Conservation (phyloP, 257 asterid species). For the Nicotiana undulata region DNA sequence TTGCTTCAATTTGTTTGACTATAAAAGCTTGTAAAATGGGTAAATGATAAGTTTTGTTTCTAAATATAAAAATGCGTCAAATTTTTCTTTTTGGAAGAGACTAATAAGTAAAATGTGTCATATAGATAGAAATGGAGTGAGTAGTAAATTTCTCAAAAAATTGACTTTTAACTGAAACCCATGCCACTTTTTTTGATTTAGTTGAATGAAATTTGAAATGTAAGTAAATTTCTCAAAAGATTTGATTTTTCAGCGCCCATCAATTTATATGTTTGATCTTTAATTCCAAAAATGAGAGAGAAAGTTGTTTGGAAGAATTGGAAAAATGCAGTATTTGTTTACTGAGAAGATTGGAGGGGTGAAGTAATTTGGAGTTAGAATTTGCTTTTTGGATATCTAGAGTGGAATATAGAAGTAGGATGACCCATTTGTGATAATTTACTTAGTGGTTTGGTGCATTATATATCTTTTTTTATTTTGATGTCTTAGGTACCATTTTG, state of each 20-base stretch:
- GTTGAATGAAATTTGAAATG: background rate
- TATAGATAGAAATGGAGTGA: no score
- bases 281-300: background rate
- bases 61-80: no score
- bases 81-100: no score
- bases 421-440: background rate
- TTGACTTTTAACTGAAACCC: background rate
- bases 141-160: no score
- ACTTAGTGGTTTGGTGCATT: background rate
- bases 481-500: slow-evolving; percentile 75
- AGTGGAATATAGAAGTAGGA: background rate
- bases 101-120: no score
- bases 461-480: background rate
- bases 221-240: background rate
- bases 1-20: no score
- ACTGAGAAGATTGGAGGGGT: background rate
- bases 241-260: background rate
- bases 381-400: background rate
- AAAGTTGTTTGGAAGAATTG: background rate
- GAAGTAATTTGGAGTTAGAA: background rate
- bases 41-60: no score
- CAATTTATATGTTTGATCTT: background rate
- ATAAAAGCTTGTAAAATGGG: no score
- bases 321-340: background rate
- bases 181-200: background rate